Evolutionary conservation across 2,329 filamentous ascomycete species (phyloP).

Genomic region (Stagonosporopsis cucurbitacearum): DNA sequence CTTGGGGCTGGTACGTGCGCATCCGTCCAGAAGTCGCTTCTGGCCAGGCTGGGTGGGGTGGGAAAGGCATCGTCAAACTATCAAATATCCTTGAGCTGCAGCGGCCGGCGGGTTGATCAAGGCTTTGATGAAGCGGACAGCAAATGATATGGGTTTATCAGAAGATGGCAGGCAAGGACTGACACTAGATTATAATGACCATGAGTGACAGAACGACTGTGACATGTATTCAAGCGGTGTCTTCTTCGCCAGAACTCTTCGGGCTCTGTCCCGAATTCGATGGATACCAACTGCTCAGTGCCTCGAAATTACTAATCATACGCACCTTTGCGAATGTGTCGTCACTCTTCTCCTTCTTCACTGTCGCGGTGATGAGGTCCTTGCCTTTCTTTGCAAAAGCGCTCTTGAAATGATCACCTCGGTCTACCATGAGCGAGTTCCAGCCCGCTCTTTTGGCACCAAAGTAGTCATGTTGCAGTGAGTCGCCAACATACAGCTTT

Average conservation of each 20-base stretch:
- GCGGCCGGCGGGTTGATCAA: constrained; percentile 15
- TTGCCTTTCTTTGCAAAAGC: not conserved
- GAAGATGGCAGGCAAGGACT: not conserved
- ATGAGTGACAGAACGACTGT: not conserved
- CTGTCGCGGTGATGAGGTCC: not conserved
- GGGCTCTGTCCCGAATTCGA: not conserved
- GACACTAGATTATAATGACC: not conserved
- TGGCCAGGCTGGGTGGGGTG: constrained; percentile 82
- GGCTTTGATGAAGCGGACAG: not conserved
- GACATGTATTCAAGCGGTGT: not conserved
- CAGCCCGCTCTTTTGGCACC: constrained; percentile 58
- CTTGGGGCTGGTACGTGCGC: constrained; percentile 82
- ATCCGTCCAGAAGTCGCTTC: constrained; percentile 77
- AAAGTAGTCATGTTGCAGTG: constrained; percentile 58
- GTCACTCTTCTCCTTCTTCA: not conserved
- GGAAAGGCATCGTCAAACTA: constrained; percentile 74
- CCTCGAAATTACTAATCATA: not conserved
- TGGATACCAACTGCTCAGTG: not conserved
- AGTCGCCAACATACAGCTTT: constrained; percentile 63
- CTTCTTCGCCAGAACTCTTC: not conserved
- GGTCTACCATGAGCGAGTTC: constrained; percentile 54
- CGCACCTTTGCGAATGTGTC: not conserved
- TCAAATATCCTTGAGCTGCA: constrained; percentile 61
- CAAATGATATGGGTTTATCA: no score
- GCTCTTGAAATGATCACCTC: constrained; percentile 24